Evolutionary conservation across 1,284 basidiomycete genomes (phyloP).

Genomic region (Malassezia furfur): DNA sequence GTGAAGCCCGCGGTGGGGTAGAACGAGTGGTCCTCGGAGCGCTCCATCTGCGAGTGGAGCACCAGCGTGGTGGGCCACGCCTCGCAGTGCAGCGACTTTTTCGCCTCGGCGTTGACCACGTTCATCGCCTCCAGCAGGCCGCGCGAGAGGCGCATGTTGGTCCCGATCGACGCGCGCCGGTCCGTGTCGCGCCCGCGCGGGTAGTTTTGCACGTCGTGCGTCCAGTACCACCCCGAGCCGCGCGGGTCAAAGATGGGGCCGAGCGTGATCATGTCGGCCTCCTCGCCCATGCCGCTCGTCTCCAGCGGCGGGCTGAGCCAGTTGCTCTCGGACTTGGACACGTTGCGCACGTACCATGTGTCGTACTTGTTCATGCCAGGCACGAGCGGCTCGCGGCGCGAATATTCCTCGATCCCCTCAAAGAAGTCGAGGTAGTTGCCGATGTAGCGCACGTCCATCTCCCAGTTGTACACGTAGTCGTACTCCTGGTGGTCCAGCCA

Average conservation of each 20-base stretch:
- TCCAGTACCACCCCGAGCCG: constrained; percentile 48
- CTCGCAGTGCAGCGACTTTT: constrained; percentile 47
- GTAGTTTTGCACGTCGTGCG: constrained; percentile 48
- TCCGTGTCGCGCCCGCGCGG: constrained; percentile 39
- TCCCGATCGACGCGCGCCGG: constrained; percentile 45
- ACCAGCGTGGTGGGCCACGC: constrained; percentile 47
- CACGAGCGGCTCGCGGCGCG: constrained; percentile 41
- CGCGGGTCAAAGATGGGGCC: constrained; percentile 48
- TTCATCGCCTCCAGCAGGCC: constrained; percentile 47
- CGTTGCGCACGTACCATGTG: constrained; percentile 44
- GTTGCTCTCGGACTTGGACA: constrained; percentile 37
- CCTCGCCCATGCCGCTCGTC: constrained; percentile 31
- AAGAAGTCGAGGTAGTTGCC: constrained; percentile 48
- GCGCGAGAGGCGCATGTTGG: constrained; percentile 47
- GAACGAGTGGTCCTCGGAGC: constrained; percentile 43
- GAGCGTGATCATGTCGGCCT: constrained; percentile 47
- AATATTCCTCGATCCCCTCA: constrained; percentile 44
- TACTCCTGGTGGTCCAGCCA: constrained; percentile 48
- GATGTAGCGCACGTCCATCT: constrained; percentile 48
- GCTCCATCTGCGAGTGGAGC: constrained; percentile 44
- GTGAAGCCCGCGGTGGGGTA: constrained; percentile 46
- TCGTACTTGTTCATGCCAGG: constrained; percentile 48
- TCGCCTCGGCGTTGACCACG: constrained; percentile 47
- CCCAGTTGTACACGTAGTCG: constrained; percentile 48
- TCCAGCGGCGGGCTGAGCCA: constrained; percentile 34